Evolutionary conservation across 164 flowering plant genomes (phyloP).

Genomic region (Vitis vinifera): ASM3070453v1 NC_081814.1:27201001-27201500

Average conservation of each 20-base stretch:
- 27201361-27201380: too few species aligned
- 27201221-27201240: conserved; percentile 38
- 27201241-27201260: background rate
- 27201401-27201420: conserved; percentile 65
- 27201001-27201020: conserved; percentile 84
- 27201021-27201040: too few species aligned
- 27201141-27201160: conserved; percentile 21
- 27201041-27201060: conserved; percentile 22
- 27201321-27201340: too few species aligned
- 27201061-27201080: conserved; percentile 82
- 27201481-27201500: conserved; percentile 89
- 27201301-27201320: too few species aligned
- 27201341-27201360: too few species aligned
- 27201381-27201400: conserved; percentile 44
- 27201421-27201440: conserved; percentile 71
- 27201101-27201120: conserved; percentile 85
- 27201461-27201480: conserved; percentile 92
- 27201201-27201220: conserved; percentile 48
- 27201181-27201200: conserved; percentile 51
- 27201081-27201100: conserved; percentile 76
- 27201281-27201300: too few species aligned
- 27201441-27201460: conserved; percentile 87
- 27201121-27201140: conserved; percentile 51
- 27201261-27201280: too few species aligned
- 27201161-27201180: conserved; percentile 50